Conservation (phyloP, 176 grass and related monocot genomes). For the Oryza brachyantha region DNA sequence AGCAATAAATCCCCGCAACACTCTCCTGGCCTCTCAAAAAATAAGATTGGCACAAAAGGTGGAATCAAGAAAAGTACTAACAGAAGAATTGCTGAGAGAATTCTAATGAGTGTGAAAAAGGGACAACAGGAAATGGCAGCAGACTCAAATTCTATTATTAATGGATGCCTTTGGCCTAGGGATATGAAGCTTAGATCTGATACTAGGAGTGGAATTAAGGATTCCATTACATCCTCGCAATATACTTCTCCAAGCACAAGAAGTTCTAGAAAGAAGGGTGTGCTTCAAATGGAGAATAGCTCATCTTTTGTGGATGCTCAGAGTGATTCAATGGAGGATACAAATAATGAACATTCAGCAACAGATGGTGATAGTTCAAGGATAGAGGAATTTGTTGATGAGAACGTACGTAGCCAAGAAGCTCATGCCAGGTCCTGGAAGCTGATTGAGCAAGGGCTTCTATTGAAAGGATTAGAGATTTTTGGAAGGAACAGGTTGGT, state of each 20-base stretch:
- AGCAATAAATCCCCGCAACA: conserved; percentile 49
- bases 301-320: conserved; percentile 44
- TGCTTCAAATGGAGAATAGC: conserved; percentile 40
- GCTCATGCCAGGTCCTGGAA: conserved; percentile 62
- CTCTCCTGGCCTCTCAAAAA: conserved; percentile 45
- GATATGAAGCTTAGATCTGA: conserved; percentile 78
- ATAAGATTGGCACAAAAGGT: conserved; percentile 51
- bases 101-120: conserved; percentile 78
- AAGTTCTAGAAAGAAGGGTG: conserved; percentile 47
- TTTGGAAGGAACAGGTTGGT: conserved; percentile 86
- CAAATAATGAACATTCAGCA: conserved; percentile 43
- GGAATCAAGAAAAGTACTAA: conserved; percentile 70
- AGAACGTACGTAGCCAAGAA: conserved; percentile 64
- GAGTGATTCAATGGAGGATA: conserved; percentile 55
- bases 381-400: conserved; percentile 73
- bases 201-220: conserved; percentile 54
- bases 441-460: conserved; percentile 81
- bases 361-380: conserved; percentile 51
- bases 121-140: conserved; percentile 59
- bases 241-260: conserved; percentile 60
- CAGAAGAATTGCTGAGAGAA: conserved; percentile 71
- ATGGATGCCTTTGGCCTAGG: conserved; percentile 50
- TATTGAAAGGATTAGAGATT: conserved; percentile 90
- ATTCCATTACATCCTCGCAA: conserved; percentile 49
- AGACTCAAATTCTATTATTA: conserved; percentile 64